Evolutionary conservation across 169 alveolate species (phyloP).

Genomic region (Cryptosporidium parvum): DNA sequence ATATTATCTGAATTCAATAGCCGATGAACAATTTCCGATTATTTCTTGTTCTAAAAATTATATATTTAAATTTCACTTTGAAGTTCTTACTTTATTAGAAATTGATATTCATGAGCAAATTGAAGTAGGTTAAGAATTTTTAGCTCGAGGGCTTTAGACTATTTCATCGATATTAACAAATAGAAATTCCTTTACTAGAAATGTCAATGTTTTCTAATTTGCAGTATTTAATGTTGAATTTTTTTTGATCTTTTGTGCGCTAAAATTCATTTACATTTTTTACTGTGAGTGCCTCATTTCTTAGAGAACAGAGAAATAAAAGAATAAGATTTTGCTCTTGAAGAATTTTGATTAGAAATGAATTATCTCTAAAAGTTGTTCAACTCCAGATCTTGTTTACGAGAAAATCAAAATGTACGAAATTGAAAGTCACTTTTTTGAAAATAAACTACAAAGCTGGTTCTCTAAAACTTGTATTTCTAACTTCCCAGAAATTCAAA

Average conservation of each 20-base stretch:
- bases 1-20: not conserved
- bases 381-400: not conserved
- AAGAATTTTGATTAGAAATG: not conserved
- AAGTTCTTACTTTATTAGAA: not conserved
- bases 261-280: not conserved
- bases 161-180: not conserved
- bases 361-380: not conserved
- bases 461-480: slow-evolving; percentile 26
- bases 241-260: not conserved
- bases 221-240: not conserved
- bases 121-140: not conserved
- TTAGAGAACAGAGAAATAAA: not conserved
- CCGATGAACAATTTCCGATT: not conserved
- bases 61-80: not conserved
- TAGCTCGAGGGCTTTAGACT: not conserved
- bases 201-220: not conserved
- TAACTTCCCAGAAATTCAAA: slow-evolving; percentile 26
- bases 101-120: not conserved
- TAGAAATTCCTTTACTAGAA: not conserved
- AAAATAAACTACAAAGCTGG: slow-evolving; percentile 16
- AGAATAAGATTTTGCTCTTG: not conserved
- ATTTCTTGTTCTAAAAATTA: not conserved
- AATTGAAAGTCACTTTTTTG: not conserved
- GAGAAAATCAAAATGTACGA: not conserved
- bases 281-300: slow-evolving; percentile 17